These are phyloP conservation scores for Pouteria campechiana DNA, from an alignment of 179 eudicot species.

Conservation along the genomic window DNA sequence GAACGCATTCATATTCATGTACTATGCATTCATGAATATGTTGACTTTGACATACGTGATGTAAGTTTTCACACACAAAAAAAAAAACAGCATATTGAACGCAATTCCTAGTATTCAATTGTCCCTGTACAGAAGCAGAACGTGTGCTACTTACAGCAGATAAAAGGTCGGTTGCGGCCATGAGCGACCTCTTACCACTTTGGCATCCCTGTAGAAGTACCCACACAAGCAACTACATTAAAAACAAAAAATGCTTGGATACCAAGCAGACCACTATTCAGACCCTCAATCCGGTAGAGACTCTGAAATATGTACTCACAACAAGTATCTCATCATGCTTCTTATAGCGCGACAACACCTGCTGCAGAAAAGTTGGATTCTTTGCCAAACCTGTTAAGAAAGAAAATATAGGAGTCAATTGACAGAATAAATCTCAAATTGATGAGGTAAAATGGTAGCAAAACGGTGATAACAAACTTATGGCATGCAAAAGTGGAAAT, in stretches of 20 bases:
- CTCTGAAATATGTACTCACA: conserved; percentile 25
- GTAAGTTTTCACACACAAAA: no score
- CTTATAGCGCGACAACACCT: conserved; percentile 34
- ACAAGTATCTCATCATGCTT: conserved; percentile 70
- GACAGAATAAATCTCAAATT: neutral
- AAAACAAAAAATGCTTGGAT: neutral
- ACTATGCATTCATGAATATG: no score
- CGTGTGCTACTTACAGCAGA: conserved; percentile 47
- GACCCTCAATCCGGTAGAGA: neutral
- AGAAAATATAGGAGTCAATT: neutral
- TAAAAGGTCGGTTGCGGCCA: conserved; percentile 62
- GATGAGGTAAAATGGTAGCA: neutral
- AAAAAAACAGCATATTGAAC: neutral
- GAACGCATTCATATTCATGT: no score
- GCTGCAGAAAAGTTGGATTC: conserved; percentile 47
- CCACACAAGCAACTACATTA: neutral
- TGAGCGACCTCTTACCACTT: conserved; percentile 64
- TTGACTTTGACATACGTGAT: no score
- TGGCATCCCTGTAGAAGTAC: conserved; percentile 54
- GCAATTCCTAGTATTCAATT: neutral
- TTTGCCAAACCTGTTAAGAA: conserved; percentile 40
- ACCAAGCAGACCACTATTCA: neutral
- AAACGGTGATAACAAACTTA: neutral
- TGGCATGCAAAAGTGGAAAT: no score
- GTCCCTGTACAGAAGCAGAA: no score